Evolutionary conservation across 306 rosid genomes (phyloP).

Genomic region (Vigna angularis): DNA sequence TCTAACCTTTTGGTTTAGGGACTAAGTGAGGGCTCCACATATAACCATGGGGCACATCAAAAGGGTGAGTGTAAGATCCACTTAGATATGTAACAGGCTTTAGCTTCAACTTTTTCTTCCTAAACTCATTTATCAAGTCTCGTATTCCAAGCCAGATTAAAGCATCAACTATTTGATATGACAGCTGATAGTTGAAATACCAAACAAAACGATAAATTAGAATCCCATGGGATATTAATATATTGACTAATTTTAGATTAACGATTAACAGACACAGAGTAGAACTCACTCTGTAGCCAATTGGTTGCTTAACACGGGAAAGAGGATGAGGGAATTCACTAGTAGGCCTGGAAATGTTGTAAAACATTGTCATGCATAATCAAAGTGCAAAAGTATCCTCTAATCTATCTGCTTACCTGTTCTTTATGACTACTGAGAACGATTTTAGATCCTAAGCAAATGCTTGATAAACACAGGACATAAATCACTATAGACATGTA

Average conservation of each 20-base stretch:
- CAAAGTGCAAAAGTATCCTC: constrained; percentile 25
- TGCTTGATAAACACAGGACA: constrained; percentile 25
- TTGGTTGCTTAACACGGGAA: constrained; percentile 76
- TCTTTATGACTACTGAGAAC: constrained; percentile 20
- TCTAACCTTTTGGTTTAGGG: constrained; percentile 92
- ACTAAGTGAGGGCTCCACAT: constrained; percentile 98
- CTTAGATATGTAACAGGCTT: constrained; percentile 80
- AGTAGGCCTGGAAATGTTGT: constrained; percentile 74
- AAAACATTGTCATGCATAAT: constrained; percentile 25
- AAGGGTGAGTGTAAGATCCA: constrained; percentile 66
- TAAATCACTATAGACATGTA: background rate
- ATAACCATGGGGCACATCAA: constrained; percentile 77
- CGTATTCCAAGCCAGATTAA: constrained; percentile 95
- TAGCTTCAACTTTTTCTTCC: constrained; percentile 83
- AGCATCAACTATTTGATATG: constrained; percentile 89
- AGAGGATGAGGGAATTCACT: constrained; percentile 95
- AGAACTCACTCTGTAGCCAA: constrained; percentile 78
- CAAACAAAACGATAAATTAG: constrained; percentile 36
- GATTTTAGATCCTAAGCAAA: constrained; percentile 32
- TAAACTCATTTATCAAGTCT: constrained; percentile 81
- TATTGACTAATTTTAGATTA: constrained; percentile 30
- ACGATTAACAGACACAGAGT: constrained; percentile 19
- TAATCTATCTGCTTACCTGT: background rate
- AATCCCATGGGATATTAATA: constrained; percentile 24
- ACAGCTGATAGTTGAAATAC: constrained; percentile 65